Evolutionary conservation across 225 moss, liverwort and hornwort genomes (phyloP), one percentile per base, ranked within the genome.

Genomic region (Antitrichia curtipendula): DNA sequence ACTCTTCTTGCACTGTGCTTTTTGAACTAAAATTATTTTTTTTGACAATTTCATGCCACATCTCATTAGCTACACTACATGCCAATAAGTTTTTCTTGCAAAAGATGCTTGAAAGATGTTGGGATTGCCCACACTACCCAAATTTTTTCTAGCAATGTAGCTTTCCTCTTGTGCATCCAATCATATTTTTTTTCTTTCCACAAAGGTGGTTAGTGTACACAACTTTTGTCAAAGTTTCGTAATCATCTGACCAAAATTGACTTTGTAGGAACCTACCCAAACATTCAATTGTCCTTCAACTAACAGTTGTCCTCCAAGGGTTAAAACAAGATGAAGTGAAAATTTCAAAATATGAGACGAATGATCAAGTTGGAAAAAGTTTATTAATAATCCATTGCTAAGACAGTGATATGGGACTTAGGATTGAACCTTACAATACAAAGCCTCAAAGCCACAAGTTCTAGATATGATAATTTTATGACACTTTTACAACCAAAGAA

Each of bases 281-380:
- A 19, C 49, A 49, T 45, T 74, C 12, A 74, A 19, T 49, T 74
- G 19, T 1, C 2, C 0, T 73, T 45, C 6, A 72, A 10, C 0
- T 28, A 1, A 10, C 2, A 47, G 0, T 11, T 74, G 74, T 49
- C 73, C 1, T 32, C 7, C 1, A 4, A 0, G 4, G 2, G 0
- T 31, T 20, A 49, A n/a, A 74, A 49, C 20, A 32, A 49, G 20
- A 74, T 74, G 8, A 74, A 49, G 31, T 49, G 12, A 20, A 49
- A 74, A 10, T 50, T 50, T 28, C 34, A 50, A 52, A 34, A 50
- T 36, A 75, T 22, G 13, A 75, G 22, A 75, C 52, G 34, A 36
- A 50, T 12, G 20, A 20, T 74, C 2, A 12, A 75, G 12, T 52
- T 75, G 50, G 2, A 50, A 22, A 75, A 50, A 7, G 8, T 13